Conservation (phyloP, 139 green algal genomes). For the Diplosphaera chodatii region DNA sequence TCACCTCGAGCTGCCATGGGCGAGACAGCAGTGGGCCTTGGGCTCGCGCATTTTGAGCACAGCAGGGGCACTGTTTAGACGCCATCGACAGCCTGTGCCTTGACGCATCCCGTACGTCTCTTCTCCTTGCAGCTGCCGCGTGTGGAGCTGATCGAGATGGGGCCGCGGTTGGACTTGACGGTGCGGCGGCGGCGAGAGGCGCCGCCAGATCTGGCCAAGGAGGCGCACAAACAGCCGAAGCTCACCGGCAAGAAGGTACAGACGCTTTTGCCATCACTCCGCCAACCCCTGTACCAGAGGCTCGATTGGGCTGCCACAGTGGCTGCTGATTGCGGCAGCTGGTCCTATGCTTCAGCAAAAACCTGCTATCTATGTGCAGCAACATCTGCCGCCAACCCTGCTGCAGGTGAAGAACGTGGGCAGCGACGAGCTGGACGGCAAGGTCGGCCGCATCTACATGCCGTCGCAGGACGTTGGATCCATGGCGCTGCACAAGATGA, state of each 20-base stretch:
- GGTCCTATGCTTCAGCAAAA: too few species aligned
- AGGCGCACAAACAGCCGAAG: slow-evolving; percentile 70
- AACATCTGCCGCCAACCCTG: not conserved
- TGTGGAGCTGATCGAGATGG: slow-evolving; percentile 78
- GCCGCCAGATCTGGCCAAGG: slow-evolving; percentile 66
- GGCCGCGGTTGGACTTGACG: slow-evolving; percentile 65
- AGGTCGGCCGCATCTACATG: slow-evolving; percentile 91
- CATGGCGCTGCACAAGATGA: slow-evolving; percentile 77
- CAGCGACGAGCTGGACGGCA: slow-evolving; percentile 66
- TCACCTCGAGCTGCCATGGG: too few species aligned
- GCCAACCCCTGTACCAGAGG: too few species aligned
- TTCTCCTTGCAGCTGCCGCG: slow-evolving; percentile 45
- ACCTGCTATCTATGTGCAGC: too few species aligned
- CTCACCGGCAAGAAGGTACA: slow-evolving; percentile 71
- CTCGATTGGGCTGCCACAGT: too few species aligned
- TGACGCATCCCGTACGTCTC: too few species aligned
- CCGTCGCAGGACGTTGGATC: slow-evolving; percentile 74
- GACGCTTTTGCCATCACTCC: too few species aligned
- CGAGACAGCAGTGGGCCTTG: too few species aligned
- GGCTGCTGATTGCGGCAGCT: too few species aligned
- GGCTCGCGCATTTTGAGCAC: too few species aligned
- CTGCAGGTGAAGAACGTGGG: slow-evolving; percentile 84
- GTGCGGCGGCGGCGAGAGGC: slow-evolving; percentile 60
- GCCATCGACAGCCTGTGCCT: too few species aligned
- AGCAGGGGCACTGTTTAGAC: too few species aligned